A percentile compares a stretch with the other conserved stretches of the same genome.
These are phyloP conservation scores for Penicillium arizonense DNA, from an alignment of 495 filamentous ascomycete genomes.

Conservation along the genomic window DNA sequence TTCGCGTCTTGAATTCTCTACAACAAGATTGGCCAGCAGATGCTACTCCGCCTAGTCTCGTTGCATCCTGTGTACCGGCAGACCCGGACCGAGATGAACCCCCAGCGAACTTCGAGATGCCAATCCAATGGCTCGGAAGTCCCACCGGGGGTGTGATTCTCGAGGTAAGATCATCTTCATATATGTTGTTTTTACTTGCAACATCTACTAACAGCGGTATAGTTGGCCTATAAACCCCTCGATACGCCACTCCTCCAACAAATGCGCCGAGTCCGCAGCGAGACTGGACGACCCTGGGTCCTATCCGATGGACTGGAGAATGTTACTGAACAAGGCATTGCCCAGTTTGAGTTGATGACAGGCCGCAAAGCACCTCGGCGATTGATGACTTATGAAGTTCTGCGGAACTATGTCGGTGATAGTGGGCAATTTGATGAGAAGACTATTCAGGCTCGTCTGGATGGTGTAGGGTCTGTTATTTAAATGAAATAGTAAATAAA, in stretches of 20 bases:
- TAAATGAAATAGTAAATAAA: neutral
- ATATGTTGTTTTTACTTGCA: neutral
- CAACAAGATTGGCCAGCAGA: slow-evolving; percentile 64
- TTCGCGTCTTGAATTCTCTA: slow-evolving; percentile 57
- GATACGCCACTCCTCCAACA: slow-evolving; percentile 70
- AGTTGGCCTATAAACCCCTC: slow-evolving; percentile 73
- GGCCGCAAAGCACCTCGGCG: slow-evolving; percentile 75
- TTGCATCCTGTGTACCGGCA: slow-evolving; percentile 74
- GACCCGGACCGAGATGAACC: slow-evolving; percentile 60
- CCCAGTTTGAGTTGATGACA: slow-evolving; percentile 81
- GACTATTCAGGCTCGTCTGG: slow-evolving; percentile 41
- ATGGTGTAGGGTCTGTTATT: slow-evolving; percentile 20
- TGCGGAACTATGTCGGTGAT: slow-evolving; percentile 50
- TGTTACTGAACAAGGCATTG: slow-evolving; percentile 77
- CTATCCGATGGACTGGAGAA: slow-evolving; percentile 79
- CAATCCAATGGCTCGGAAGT: slow-evolving; percentile 69
- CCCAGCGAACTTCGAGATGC: slow-evolving; percentile 73
- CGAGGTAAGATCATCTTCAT: slow-evolving; percentile 48
- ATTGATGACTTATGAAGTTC: slow-evolving; percentile 68
- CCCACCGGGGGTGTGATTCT: slow-evolving; percentile 79
- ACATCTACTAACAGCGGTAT: slow-evolving; percentile 17
- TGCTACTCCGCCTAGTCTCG: slow-evolving; percentile 67
- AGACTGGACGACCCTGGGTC: slow-evolving; percentile 67
- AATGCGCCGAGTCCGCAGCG: slow-evolving; percentile 55
- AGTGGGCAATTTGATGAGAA: slow-evolving; percentile 43